Percentiles rank a stretch among this genome's conserved stretches.
These are phyloP conservation scores for Phytopythium montanum DNA, from an alignment of 352 stramenopile species.

Conservation along the genomic window DNA sequence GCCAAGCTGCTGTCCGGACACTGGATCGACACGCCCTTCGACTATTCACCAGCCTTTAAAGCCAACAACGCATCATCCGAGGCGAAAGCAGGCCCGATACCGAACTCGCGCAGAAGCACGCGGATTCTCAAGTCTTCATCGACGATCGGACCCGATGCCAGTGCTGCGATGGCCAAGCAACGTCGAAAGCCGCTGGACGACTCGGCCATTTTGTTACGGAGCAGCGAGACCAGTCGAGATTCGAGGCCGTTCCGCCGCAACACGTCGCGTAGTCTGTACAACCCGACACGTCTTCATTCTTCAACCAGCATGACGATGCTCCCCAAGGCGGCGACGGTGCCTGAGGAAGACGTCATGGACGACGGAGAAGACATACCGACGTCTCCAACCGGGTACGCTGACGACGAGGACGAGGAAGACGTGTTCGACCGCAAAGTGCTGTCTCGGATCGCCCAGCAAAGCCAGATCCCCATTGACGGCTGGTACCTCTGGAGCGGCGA, in stretches of 20 bases:
- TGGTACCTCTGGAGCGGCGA: neutral
- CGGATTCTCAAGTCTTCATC: constrained; percentile 13
- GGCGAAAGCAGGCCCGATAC: constrained; percentile 1
- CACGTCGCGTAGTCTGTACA: constrained; percentile 33
- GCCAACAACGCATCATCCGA: neutral
- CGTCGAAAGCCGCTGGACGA: constrained; percentile 33
- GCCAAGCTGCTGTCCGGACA: constrained; percentile 51
- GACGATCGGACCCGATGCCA: neutral
- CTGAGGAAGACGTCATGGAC: constrained; percentile 1
- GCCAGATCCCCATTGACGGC: neutral
- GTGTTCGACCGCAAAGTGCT: constrained; percentile 3
- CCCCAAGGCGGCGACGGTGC: neutral
- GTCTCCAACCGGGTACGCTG: neutral
- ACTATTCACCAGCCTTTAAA: constrained; percentile 25
- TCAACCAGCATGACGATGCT: constrained; percentile 2
- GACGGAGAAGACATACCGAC: neutral
- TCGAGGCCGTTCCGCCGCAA: constrained; percentile 8
- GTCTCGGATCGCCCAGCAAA: constrained; percentile 5
- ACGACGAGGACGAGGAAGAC: neutral
- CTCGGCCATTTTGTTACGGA: constrained; percentile 26
- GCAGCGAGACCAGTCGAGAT: constrained; percentile 16
- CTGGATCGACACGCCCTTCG: constrained; percentile 56
- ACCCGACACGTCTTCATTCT: constrained; percentile 6
- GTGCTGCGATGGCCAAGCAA: constrained; percentile 10
- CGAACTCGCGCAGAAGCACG: constrained; percentile 24